Evolutionary conservation across 257 asterid species (phyloP).

Genomic region (Catharanthus roseus): DNA sequence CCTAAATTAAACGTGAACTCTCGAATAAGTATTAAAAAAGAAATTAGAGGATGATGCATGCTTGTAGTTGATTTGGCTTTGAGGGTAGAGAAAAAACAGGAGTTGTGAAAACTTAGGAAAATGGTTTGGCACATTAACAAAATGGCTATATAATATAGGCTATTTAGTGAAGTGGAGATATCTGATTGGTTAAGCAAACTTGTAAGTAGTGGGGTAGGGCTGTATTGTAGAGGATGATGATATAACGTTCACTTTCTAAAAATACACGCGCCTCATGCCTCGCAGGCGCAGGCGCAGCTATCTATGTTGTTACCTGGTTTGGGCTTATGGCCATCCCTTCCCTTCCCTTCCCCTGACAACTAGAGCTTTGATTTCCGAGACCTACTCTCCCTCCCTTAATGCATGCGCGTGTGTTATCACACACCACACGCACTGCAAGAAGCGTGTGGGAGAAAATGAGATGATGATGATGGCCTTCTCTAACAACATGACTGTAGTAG

Average conservation of each 20-base stretch:
- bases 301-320: no score
- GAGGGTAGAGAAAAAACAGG: no score
- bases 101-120: no score
- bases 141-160: neutral
- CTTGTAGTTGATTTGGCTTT: no score
- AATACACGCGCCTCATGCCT: conserved; percentile 29
- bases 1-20: no score
- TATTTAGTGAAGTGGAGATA: neutral
- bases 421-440: neutral
- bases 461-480: neutral
- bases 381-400: conserved; percentile 10
- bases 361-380: neutral
- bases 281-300: no score
- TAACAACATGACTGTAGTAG: neutral
- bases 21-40: no score
- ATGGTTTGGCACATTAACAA: neutral
- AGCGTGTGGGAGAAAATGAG: neutral
- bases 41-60: no score
- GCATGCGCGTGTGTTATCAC: neutral
- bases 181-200: neutral
- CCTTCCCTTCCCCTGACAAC: neutral
- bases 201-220: neutral
- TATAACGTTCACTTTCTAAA: neutral
- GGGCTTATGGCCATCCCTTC: no score
- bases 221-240: conserved; percentile 12